Conservation (phyloP, 1,284 basidiomycete genomes). For the Mycosarcoma mackinlayi region DNA sequence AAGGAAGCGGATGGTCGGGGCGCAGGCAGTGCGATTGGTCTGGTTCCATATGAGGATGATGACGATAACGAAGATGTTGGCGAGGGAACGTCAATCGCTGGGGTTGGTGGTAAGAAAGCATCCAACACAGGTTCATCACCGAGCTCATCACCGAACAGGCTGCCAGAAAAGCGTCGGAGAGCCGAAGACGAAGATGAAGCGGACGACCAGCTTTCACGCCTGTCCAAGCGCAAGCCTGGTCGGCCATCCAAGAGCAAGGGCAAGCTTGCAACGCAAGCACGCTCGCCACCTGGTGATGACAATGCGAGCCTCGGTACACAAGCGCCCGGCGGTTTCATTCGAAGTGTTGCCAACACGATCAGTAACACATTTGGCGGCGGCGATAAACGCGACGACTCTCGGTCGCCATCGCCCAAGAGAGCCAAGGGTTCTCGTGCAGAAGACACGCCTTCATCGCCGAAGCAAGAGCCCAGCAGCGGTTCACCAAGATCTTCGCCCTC, state of each 20-base stretch:
- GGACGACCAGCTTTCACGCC: slow-evolving; percentile 41
- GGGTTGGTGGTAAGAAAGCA: slow-evolving; percentile 9
- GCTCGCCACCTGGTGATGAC: slow-evolving; percentile 14
- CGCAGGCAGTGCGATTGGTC: slow-evolving; percentile 72
- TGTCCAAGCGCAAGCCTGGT: slow-evolving; percentile 47
- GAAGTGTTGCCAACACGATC: slow-evolving; percentile 44
- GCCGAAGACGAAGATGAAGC: slow-evolving; percentile 46
- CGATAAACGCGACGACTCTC: slow-evolving; percentile 27
- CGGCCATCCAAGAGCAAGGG: slow-evolving; percentile 32
- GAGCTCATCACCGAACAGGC: slow-evolving; percentile 68
- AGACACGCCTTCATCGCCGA: slow-evolving; percentile 12
- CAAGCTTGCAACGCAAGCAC: slow-evolving; percentile 8
- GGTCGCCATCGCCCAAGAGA: slow-evolving; percentile 33
- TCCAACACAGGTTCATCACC: slow-evolving; percentile 56
- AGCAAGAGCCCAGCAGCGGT: slow-evolving; percentile 11
- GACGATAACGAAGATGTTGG: slow-evolving; percentile 69
- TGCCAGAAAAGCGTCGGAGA: slow-evolving; percentile 73
- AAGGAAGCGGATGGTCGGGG: slow-evolving; percentile 64
- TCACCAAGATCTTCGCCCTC: slow-evolving; percentile 1
- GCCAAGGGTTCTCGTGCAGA: slow-evolving; percentile 16
- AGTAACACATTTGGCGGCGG: slow-evolving; percentile 35
- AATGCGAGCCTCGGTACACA: slow-evolving; percentile 8
- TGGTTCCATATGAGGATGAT: slow-evolving; percentile 80
- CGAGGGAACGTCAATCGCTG: slow-evolving; percentile 4
- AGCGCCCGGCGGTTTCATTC: slow-evolving; percentile 40